phyloP scores from a whole-genome alignment of 2,329 filamentous ascomycete genomes.

The Paracoccidioides lutzii region DNA sequence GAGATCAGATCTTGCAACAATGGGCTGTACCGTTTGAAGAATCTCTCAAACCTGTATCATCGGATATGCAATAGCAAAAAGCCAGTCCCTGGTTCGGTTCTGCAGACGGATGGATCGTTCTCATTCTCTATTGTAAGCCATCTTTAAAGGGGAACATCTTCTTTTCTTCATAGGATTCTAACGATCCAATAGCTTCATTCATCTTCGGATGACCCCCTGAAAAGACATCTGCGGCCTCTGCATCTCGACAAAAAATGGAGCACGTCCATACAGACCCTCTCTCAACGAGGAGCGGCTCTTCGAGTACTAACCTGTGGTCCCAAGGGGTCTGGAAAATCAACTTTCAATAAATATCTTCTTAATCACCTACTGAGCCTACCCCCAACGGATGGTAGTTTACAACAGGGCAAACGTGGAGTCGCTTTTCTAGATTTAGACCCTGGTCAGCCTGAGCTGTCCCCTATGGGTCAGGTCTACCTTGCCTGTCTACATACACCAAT shows the following conservation, averaged over 20 bases:
- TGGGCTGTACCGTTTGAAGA: slow-evolving; percentile 31
- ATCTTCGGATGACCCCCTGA: slow-evolving; percentile 30
- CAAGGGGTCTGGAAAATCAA: slow-evolving; percentile 48
- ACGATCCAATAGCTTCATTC: slow-evolving; percentile 25
- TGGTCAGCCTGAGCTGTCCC: slow-evolving; percentile 45
- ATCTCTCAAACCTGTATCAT: slow-evolving; percentile 40
- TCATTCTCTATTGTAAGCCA: slow-evolving; percentile 31
- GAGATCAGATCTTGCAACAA: slow-evolving; percentile 36
- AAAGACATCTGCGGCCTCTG: slow-evolving; percentile 29
- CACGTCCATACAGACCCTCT: slow-evolving; percentile 31
- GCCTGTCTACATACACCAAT: slow-evolving; percentile 38
- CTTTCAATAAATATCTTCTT: slow-evolving; percentile 42
- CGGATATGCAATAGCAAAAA: slow-evolving; percentile 39
- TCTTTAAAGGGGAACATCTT: not conserved
- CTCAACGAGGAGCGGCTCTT: slow-evolving; percentile 26
- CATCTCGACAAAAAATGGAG: slow-evolving; percentile 35
- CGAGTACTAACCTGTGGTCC: slow-evolving; percentile 41
- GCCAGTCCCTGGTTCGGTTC: slow-evolving; percentile 22
- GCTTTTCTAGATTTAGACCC: slow-evolving; percentile 48
- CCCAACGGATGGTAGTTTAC: slow-evolving; percentile 20
- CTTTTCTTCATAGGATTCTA: not conserved
- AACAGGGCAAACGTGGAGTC: slow-evolving; percentile 28
- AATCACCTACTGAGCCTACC: slow-evolving; percentile 40
- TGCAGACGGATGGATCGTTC: slow-evolving; percentile 17
- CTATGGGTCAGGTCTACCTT: slow-evolving; percentile 47